Evolutionary conservation across 164 flowering plant species (phyloP), one percentile per base, ranked within the genome.

Genomic region (Stephania japonica): DNA sequence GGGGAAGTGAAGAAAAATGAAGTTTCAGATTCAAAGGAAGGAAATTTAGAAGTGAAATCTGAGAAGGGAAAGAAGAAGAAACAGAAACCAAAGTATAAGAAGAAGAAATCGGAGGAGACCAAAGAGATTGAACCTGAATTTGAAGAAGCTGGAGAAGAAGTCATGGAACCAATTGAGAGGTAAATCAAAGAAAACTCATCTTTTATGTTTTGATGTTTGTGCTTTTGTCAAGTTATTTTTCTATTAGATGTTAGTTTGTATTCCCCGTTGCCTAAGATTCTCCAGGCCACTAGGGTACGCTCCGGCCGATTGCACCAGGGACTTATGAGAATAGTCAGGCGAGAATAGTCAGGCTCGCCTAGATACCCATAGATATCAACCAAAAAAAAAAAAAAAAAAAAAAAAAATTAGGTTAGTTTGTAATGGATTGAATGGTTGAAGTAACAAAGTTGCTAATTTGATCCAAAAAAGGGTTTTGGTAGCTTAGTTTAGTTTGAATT

Each of bases 151-250:
- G 80, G 73, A 71, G 84, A 68, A 49, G 75, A 74, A 66, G 78
- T 27, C 23, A 71, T 68, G 27, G 43, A 65, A 42, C 70, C 53
- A 56, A 74, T 44, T 67, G 78, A 81, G 21, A 83, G 86, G 89
- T 85, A 69, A 69, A 59, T 24, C 23, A 13, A 38, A 14, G 71
- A 23, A 0, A 25, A 10, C 38, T 64, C 53, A 59, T n/a, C 11
- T 27, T 44, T 21, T 7, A 16, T 63, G 27, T 69, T 72, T 38
- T 10, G 16, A 12, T 49, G 18, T 42, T 59, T 44, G n/a, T 43
- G 67, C 10, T n/a, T 68, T 68, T 56, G 19, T 27, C 6, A 16
- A 64, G 13, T 64, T 64, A 1, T 64, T 64, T 24, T 64, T 53
- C 12, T 8, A 26, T 41, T 42, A 42, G 59, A 23, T 63, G 49